Evolutionary conservation across 2,329 filamentous ascomycete genomes (phyloP).

Genomic region (Penicillium sp.): DNA sequence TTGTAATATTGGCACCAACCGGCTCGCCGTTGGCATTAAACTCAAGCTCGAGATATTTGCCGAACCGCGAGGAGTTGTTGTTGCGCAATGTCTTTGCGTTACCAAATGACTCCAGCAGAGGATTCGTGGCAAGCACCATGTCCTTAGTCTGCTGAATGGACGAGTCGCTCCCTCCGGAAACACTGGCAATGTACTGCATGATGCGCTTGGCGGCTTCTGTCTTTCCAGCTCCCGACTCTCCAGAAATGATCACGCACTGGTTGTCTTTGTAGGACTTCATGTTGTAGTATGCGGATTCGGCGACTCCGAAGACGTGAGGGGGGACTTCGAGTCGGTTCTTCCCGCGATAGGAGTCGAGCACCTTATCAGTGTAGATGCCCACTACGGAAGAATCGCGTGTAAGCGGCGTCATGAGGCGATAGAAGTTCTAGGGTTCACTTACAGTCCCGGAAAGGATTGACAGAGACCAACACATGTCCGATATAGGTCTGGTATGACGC

Average conservation of each 20-base stretch:
- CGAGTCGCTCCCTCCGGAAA: conserved; percentile 80
- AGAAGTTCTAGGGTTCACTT: conserved; percentile 37
- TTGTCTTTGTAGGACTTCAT: conserved; percentile 99
- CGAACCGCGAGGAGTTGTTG: conserved; percentile 98
- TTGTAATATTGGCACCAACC: conserved; percentile 95
- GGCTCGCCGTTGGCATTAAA: conserved; percentile 92
- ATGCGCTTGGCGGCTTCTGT: conserved; percentile 97
- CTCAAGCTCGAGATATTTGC: conserved; percentile 96
- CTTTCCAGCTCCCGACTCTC: conserved; percentile 97
- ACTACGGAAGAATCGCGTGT: conserved; percentile 50
- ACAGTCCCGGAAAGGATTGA: conserved; percentile 94
- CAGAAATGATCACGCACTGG: conserved; percentile 98
- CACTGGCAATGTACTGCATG: conserved; percentile 99
- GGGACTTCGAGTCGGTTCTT: conserved; percentile 94
- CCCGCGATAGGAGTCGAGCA: conserved; percentile 90
- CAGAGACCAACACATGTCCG: conserved; percentile 97
- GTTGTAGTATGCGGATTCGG: conserved; percentile 96
- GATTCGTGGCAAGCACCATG: conserved; percentile 98
- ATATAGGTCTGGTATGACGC: conserved; percentile 74
- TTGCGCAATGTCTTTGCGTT: conserved; percentile 98
- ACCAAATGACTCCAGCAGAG: conserved; percentile 93
- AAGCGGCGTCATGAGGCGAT: conserved; percentile 31
- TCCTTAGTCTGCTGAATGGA: conserved; percentile 98
- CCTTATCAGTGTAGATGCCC: conserved; percentile 95
- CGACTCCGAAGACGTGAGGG: conserved; percentile 96